Evolutionary conservation across 164 flowering plant genomes (phyloP).

Genomic region (Stephania japonica): DNA sequence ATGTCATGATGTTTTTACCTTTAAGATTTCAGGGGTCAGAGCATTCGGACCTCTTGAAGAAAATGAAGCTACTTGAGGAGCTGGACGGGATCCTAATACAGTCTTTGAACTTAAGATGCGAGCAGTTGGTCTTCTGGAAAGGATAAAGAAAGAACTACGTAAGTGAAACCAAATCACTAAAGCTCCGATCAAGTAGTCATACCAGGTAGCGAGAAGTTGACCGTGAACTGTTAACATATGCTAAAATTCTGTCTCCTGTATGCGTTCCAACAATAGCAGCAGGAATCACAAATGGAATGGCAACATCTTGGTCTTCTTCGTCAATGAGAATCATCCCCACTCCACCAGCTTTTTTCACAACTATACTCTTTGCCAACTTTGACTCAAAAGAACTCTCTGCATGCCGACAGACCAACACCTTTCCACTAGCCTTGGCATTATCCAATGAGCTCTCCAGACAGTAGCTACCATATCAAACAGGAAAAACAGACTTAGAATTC

Average conservation of each 20-base stretch:
- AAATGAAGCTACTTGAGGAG: constrained; percentile 70
- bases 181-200: background rate
- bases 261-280: constrained; percentile 51
- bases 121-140: constrained; percentile 44
- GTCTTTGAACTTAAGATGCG: constrained; percentile 53
- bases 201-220: constrained; percentile 17
- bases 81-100: constrained; percentile 48
- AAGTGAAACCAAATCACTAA: constrained; percentile 2
- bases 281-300: constrained; percentile 65
- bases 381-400: constrained; percentile 60
- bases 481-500: constrained; percentile 12
- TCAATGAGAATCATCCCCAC: constrained; percentile 78
- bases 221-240: constrained; percentile 58
- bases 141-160: constrained; percentile 3
- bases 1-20: constrained; percentile 34
- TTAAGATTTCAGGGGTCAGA: constrained; percentile 63
- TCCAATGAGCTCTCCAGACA: constrained; percentile 76
- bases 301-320: constrained; percentile 59
- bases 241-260: constrained; percentile 40
- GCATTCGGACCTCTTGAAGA: constrained; percentile 79
- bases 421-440: constrained; percentile 49
- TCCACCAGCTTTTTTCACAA: constrained; percentile 76
- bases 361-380: constrained; percentile 50
- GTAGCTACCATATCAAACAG: constrained; percentile 34
- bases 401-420: constrained; percentile 64